phyloP scores from a whole-genome alignment of 371 early-diverging fungal species.

The Mucor sp. region DNA sequence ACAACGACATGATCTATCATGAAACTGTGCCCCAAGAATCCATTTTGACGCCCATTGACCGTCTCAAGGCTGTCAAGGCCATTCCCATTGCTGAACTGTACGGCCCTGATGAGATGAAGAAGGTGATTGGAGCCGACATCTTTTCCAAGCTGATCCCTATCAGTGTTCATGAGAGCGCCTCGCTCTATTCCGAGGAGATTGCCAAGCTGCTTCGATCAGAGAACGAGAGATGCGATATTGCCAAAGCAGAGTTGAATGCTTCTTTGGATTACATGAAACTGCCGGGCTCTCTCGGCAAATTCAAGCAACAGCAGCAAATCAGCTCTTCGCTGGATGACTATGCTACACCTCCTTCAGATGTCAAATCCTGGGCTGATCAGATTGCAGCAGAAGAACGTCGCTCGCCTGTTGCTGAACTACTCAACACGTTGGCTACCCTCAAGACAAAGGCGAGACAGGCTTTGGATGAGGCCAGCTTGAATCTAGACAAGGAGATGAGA shows the following conservation, averaged over 20 bases:
- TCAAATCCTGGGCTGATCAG: constrained; percentile 63
- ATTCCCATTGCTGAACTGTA: constrained; percentile 79
- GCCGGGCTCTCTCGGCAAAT: constrained; percentile 73
- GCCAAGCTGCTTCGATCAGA: constrained; percentile 85
- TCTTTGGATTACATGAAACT: constrained; percentile 87
- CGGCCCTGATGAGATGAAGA: constrained; percentile 66
- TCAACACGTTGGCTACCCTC: constrained; percentile 59
- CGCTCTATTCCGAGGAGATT: constrained; percentile 94
- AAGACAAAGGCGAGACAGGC: constrained; percentile 61
- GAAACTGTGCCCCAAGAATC: constrained; percentile 82
- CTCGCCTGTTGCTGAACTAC: constrained; percentile 54
- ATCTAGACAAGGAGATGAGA: constrained; percentile 84
- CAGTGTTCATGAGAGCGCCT: constrained; percentile 88
- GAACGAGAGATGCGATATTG: constrained; percentile 73
- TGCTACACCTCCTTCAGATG: constrained; percentile 62
- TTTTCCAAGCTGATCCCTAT: constrained; percentile 89
- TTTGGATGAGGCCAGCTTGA: constrained; percentile 65
- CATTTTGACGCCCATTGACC: constrained; percentile 80
- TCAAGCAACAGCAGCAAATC: constrained; percentile 62
- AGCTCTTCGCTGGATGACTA: constrained; percentile 53
- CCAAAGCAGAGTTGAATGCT: constrained; percentile 86
- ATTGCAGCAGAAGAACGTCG: constrained; percentile 55
- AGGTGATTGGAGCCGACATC: constrained; percentile 82
- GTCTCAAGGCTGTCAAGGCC: constrained; percentile 72
- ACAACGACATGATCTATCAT: constrained; percentile 97